Evolutionary conservation across 768 basidiomycete genomes (phyloP), one percentile per base, ranked within the genome.

Genomic region (Sistotremastrum suecicum): DNA sequence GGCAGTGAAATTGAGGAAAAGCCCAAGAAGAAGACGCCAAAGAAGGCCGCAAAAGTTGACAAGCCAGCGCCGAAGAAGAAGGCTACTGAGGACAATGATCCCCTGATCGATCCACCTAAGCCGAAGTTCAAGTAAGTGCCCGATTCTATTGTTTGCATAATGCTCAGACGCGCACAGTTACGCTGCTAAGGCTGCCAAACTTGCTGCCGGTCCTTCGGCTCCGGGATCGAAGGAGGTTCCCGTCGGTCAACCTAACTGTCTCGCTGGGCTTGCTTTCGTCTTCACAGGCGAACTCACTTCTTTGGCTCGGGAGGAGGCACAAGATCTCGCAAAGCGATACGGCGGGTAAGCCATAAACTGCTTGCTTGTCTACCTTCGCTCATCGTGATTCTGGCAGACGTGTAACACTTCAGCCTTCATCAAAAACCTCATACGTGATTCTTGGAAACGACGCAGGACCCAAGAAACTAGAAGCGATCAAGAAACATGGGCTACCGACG

Each of bases 201-300:
- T 70, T 0, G 74, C 78, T 0, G 43, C 46, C 29, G 76, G 76
- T 0, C 80, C 80, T 0, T 59, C 66, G n/a, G 67, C 65, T 42
- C 66, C 67, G 1, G 82, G 81, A 0, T 68, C 74, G 10, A 87
- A 83, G 56, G 69, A 74, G 9, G 71, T 86, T 20, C 85, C 86
- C 0, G 78, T 89, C 39, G 80, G 81, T 9, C 66, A 67, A 30
- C 73, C 74, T 0, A 72, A 81, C 54, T 89, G 86, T 56, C 69
- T 99, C 6, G 74, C 80, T 0, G 92, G 92, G 0, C 68, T 98
- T 28, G 72, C 88, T 0, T 83, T 99, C 56, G 94, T 99, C 20
- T 99, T 99, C 52, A 98, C 95, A 0, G 95, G 92, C 10, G 94
- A 99, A 54, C 63, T 98, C 40, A 75, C 72, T 41, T 83, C 82